phyloP scores from a whole-genome alignment of 306 rosid genomes.

The Betula pendula region DNA sequence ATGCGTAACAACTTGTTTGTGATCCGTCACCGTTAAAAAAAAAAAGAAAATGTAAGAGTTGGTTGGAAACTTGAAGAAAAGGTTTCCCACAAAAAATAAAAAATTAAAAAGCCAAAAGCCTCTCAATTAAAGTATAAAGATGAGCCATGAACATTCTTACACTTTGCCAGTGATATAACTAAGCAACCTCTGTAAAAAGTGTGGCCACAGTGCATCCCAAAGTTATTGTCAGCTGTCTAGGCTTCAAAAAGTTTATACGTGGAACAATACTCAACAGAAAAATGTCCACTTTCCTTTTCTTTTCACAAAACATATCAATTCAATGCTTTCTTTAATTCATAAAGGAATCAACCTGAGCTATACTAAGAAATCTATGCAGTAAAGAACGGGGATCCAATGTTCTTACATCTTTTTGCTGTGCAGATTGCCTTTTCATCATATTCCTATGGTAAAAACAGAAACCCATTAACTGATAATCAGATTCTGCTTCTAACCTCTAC shows the following conservation, averaged over 20 bases:
- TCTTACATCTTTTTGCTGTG: constrained; percentile 7
- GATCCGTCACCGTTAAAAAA: no score
- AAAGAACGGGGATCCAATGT: constrained; percentile 22
- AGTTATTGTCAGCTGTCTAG: constrained; percentile 22
- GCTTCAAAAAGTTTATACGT: constrained; percentile 6
- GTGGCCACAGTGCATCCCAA: constrained; percentile 22
- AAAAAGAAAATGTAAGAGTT: no score
- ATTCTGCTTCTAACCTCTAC: neutral
- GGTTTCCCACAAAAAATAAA: constrained; percentile 22
- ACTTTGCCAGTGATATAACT: neutral
- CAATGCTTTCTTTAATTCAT: constrained; percentile 22
- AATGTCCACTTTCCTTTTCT: constrained; percentile 17
- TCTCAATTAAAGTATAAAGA: neutral
- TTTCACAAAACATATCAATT: constrained; percentile 30
- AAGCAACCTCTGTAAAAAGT: constrained; percentile 39
- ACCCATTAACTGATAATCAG: neutral
- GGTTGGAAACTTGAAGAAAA: no score
- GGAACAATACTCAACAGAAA: constrained; percentile 34
- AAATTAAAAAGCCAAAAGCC: neutral
- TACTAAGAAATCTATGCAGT: neutral
- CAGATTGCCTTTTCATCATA: constrained; percentile 11
- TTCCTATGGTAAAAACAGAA: constrained; percentile 3
- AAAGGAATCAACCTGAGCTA: constrained; percentile 10
- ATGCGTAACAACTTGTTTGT: no score
- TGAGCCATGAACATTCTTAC: constrained; percentile 25